A percentile compares a stretch with the other conserved stretches of the same genome.
phyloP scores from a whole-genome alignment of 2,329 filamentous ascomycete species.

The Pseudogymnoascus sp. region DNA sequence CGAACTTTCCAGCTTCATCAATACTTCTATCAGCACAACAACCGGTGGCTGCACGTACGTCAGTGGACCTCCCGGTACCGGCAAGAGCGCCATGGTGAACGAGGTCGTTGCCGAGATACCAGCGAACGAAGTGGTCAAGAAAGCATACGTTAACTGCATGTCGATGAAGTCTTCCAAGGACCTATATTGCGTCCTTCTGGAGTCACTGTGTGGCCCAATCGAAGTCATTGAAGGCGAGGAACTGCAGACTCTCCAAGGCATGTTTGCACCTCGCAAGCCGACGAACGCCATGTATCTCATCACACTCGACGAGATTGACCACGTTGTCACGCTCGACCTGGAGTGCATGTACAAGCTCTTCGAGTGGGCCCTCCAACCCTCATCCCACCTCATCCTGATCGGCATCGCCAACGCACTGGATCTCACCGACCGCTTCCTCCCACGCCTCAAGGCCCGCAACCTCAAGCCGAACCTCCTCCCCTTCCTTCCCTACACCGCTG shows the following conservation, averaged over 20 bases:
- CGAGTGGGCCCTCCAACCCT: slow-evolving; percentile 81
- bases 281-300: slow-evolving; percentile 59
- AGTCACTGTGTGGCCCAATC: slow-evolving; percentile 53
- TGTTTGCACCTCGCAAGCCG: slow-evolving; percentile 59
- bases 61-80: slow-evolving; percentile 89
- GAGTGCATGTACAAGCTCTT: slow-evolving; percentile 91
- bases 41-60: slow-evolving; percentile 83
- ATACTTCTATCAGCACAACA: slow-evolving; percentile 48
- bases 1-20: slow-evolving; percentile 62
- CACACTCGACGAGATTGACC: slow-evolving; percentile 89
- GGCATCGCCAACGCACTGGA: slow-evolving; percentile 96
- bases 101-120: slow-evolving; percentile 60
- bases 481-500: slow-evolving; percentile 83
- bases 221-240: slow-evolving; percentile 58
- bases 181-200: slow-evolving; percentile 70
- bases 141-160: slow-evolving; percentile 91
- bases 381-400: slow-evolving; percentile 72
- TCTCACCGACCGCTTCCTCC: slow-evolving; percentile 87
- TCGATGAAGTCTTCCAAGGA: slow-evolving; percentile 84
- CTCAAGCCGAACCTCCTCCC: slow-evolving; percentile 82
- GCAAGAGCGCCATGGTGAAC: slow-evolving; percentile 88
- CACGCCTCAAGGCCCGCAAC: slow-evolving; percentile 84
- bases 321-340: slow-evolving; percentile 78
- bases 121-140: slow-evolving; percentile 45
- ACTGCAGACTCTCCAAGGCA: slow-evolving; percentile 55